Base-by-base conservation (phyloP, 495 filamentous ascomycete genomes). In the Penicillium atrosanguineum region DNA sequence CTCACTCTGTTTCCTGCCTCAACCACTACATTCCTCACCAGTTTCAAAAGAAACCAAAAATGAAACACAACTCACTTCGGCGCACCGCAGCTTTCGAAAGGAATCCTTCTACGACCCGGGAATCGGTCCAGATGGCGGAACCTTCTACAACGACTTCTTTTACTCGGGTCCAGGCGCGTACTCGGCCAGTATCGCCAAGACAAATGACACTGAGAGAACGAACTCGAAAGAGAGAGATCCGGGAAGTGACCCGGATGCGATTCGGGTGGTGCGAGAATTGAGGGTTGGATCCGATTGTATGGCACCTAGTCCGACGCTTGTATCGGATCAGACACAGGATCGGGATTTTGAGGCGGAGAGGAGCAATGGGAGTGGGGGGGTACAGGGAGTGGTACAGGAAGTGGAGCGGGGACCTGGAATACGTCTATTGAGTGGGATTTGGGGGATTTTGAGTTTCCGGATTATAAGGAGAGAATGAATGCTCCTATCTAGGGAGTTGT, bases 1-100 rank as follows among this genome's bases (percentile, higher is more conserved):
- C 46, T 90, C 91, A 43, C 64, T 36, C 42, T 68, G 39, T 54
- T 68, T 63, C 61, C 53, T 56, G 43, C 47, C 63, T 4, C 50
- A 44, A 34, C 60, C 63, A 23, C 20, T 64, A 0, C 53, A 57
- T 44, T 54, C 57, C 20, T 53, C 53, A 1, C 48, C 52, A 7
- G 41, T 46, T 6, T 53, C 62, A 59, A 57, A 67, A 55, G 8
- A 31, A 12, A 25, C 46, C 18, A 43, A 55, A 7, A 34, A 26
- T 39, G 46, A 36, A 39, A 61, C 59, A 0, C 15, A 50, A 15
- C 29, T 60, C 18, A 46, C 59, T 6, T 50, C 44, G 6, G 15
- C 15, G 6, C 37, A 2, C 15, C 37, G 7, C 37, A 16, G 6
- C 7, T 47, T 52, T 6, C 54, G 60, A 18, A 66, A 59, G 41